These are phyloP conservation scores for Nitzschia palea DNA, from an alignment of 108 stramenopile genomes.

Conservation along the genomic window DNA sequence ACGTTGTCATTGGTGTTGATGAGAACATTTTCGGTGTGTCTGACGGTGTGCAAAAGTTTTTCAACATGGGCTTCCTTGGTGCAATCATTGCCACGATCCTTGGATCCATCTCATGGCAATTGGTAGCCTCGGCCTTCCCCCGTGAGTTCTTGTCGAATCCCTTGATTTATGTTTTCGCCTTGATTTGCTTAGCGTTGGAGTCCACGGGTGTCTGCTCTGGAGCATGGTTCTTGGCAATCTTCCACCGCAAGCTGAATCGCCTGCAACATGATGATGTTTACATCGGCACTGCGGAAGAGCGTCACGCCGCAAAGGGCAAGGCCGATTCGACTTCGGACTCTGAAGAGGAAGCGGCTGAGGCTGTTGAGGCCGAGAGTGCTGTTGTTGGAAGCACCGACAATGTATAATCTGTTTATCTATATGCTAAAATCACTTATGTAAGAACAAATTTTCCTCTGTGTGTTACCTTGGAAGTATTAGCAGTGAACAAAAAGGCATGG, in stretches of 20 bases:
- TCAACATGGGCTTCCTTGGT: constrained; percentile 70
- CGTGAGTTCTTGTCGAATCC: constrained; percentile 62
- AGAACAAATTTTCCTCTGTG: too few species aligned
- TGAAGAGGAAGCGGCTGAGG: constrained; percentile 19
- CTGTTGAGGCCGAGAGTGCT: too few species aligned
- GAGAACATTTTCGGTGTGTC: constrained; percentile 62
- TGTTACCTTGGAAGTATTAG: too few species aligned
- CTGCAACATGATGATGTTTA: constrained; percentile 70
- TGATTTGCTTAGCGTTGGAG: constrained; percentile 52
- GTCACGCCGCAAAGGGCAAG: constrained; percentile 34
- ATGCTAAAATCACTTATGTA: too few species aligned
- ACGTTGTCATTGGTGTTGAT: constrained; percentile 41
- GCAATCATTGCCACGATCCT: constrained; percentile 74
- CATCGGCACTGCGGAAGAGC: constrained; percentile 64
- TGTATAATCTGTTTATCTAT: too few species aligned
- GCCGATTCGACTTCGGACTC: constrained; percentile 27
- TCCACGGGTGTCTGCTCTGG: constrained; percentile 60
- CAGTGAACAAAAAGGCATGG: too few species aligned
- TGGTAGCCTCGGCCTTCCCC: constrained; percentile 70
- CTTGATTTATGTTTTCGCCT: constrained; percentile 49
- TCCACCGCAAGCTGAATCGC: constrained; percentile 46
- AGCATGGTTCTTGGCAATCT: constrained; percentile 62
- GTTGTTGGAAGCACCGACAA: too few species aligned
- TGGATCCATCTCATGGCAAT: constrained; percentile 66
- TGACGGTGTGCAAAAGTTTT: constrained; percentile 54